phyloP scores from a whole-genome alignment of 73 alveolate species.

The Symbiodinium natans region DNA sequence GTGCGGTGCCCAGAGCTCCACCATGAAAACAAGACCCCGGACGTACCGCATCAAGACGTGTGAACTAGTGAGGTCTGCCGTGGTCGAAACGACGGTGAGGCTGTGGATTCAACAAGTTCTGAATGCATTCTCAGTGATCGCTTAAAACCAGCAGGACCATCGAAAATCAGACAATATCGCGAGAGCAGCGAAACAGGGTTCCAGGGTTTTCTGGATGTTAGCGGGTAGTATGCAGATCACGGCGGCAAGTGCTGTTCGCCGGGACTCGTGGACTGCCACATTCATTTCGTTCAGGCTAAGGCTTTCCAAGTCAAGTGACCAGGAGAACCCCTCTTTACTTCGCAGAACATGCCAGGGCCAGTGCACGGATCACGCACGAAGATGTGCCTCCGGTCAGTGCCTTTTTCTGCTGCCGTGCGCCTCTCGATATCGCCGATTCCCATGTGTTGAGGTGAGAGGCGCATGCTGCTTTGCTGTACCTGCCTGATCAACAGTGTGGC shows the following conservation, averaged over 20 bases:
- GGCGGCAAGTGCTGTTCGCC: not conserved
- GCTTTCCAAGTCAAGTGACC: not conserved
- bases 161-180: no score
- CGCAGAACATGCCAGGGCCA: slow-evolving; percentile 56
- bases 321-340: not conserved
- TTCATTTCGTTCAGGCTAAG: not conserved
- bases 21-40: not conserved
- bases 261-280: not conserved
- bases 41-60: not conserved
- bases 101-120: not conserved
- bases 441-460: no score
- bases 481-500: no score
- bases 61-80: not conserved
- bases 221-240: not conserved
- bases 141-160: no score
- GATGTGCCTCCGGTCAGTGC: slow-evolving; percentile 51
- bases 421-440: not conserved
- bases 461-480: no score
- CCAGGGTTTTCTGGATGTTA: not conserved
- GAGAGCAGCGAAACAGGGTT: no score
- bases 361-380: slow-evolving; percentile 61
- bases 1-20: not conserved
- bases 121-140: not conserved
- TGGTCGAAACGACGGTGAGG: not conserved
- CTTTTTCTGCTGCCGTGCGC: slow-evolving; percentile 73